Conservation (phyloP, 495 filamentous ascomycete species). For the Endocarpon pusillum region DNA sequence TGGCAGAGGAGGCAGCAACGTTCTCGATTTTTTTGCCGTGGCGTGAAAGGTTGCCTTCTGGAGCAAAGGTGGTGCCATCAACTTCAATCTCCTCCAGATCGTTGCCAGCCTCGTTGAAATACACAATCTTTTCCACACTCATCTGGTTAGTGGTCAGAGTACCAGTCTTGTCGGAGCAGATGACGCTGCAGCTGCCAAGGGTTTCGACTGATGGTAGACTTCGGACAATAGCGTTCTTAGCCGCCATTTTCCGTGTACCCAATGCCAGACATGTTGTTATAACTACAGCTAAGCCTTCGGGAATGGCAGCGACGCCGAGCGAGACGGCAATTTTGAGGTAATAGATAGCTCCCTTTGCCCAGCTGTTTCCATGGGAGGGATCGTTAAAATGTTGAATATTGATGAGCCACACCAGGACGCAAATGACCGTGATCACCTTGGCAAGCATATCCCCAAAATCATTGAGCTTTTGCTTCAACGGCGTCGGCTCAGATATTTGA, state of each 20-base stretch:
- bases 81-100: conserved; percentile 78
- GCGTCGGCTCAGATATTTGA: conserved; percentile 95
- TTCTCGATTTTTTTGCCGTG: conserved; percentile 53
- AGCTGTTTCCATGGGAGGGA: conserved; percentile 76
- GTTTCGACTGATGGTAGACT: conserved; percentile 96
- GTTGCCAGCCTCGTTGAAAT: conserved; percentile 52
- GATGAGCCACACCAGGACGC: conserved; percentile 92
- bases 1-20: conserved; percentile 57
- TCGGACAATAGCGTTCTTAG: conserved; percentile 91
- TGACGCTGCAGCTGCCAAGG: conserved; percentile 95
- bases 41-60: conserved; percentile 51
- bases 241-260: conserved; percentile 94
- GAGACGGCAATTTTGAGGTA: conserved; percentile 99
- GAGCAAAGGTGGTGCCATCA: conserved; percentile 86
- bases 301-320: conserved; percentile 93
- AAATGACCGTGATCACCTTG: conserved; percentile 96
- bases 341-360: conserved; percentile 97
- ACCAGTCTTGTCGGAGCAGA: conserved; percentile 99
- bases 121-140: conserved; percentile 89
- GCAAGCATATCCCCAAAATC: conserved; percentile 94
- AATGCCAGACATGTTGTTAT: conserved; percentile 94
- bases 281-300: conserved; percentile 90
- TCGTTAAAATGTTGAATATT: conserved; percentile 96
- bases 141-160: conserved; percentile 99
- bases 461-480: conserved; percentile 95